Base-by-base conservation (phyloP, 192 early-diverging fungal species). In the Spinellus fusiger region DNA sequence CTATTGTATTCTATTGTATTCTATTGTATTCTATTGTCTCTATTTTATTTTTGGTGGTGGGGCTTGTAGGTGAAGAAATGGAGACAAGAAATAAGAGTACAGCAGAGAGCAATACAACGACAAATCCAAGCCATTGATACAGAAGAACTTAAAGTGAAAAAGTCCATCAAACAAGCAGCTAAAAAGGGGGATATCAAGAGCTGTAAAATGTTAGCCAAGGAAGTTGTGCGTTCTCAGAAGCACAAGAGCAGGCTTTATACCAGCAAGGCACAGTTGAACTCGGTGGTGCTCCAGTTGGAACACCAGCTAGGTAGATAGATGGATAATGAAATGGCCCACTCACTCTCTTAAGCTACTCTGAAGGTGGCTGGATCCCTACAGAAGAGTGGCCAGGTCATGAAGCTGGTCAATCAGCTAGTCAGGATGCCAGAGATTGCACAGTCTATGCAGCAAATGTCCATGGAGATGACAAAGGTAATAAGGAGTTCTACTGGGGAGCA, bases 391-490 rank as follows among this genome's bases (percentile, higher is more conserved):
- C 85, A 91, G 61, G 82, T 96, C 20, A 97, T 98, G 96, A 84
- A 88, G 44, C 64, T 87, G 31, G 92, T 98, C 32, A 97, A 98
- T 72, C 78, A 77, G 61, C 72, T 98, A 15, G 80, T 94, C 64
- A 85, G 86, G 61, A 68, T 98, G 35, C 94, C 93, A 27, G 85
- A 93, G 75, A 83, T 98, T 34, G 82, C 87, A 48, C 62, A 79
- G 25, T 79, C 84, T 13, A 89, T 98, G 85, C 87, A 89, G 66
- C 92, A 97, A 77, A 87, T 98, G 88, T 85, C 88, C 9, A 86
- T 75, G 79, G 96, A 98, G 73, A 96, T 98, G 96, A 94, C 91
- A 75, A 96, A 89, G 82, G 89, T 90, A 73, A 47, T n/a, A n/a
- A n/a, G n/a, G n/a, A n/a, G n/a, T n/a, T n/a, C n/a, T n/a, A n/a